Evolutionary conservation across 2,329 filamentous ascomycete genomes (phyloP).

Genomic region (Fusarium chaquense): DNA sequence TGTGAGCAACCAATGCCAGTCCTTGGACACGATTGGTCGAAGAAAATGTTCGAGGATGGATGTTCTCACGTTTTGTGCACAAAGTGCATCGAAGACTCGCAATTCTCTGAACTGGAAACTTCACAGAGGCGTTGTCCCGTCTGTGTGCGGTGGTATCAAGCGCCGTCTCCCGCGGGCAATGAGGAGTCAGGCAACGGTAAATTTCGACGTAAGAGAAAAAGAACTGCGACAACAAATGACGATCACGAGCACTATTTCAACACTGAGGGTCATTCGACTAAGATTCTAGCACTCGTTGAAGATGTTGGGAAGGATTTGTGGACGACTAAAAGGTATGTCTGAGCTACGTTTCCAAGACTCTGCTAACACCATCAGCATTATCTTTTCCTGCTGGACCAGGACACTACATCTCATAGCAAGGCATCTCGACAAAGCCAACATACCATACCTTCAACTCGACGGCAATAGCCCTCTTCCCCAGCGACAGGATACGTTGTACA

Average conservation of each 20-base stretch:
- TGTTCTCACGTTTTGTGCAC: slow-evolving; percentile 4
- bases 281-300: neutral
- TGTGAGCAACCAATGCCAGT: slow-evolving; percentile 11
- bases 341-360: accelerated
- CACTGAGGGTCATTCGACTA: neutral
- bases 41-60: neutral
- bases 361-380: slow-evolving; percentile 50
- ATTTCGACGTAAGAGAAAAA: neutral
- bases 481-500: slow-evolving; percentile 54
- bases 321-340: neutral
- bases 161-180: accelerated
- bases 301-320: slow-evolving; percentile 7
- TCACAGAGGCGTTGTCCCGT: neutral
- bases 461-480: slow-evolving; percentile 54
- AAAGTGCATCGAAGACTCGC: slow-evolving; percentile 7
- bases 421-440: slow-evolving; percentile 45
- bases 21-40: neutral
- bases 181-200: accelerated
- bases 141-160: slow-evolving; percentile 12
- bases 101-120: accelerated
- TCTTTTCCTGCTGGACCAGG: slow-evolving; percentile 61
- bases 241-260: slow-evolving; percentile 12
- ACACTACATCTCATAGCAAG: slow-evolving; percentile 55
- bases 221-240: accelerated
- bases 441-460: slow-evolving; percentile 58